Conservation (phyloP, 148 eudicot genomes). For the Fagopyrum esculentum region DNA sequence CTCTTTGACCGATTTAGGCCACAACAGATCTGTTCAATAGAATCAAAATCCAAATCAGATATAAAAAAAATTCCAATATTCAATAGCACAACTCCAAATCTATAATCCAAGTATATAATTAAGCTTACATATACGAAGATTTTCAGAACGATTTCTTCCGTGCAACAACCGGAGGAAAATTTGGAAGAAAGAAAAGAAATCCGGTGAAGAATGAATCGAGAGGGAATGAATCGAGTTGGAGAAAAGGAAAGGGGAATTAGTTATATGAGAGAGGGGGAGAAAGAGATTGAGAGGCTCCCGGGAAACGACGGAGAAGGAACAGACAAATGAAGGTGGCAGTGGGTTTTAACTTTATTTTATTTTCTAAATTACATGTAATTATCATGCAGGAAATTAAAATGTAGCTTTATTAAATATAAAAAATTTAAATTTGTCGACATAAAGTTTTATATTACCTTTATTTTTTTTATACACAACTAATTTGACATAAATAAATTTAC, state of each 20-base stretch:
- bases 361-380: not conserved
- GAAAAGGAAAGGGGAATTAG: not conserved
- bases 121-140: not conserved
- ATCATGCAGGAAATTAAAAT: not conserved
- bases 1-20: not conserved
- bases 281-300: not conserved
- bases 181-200: not conserved
- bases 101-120: not conserved
- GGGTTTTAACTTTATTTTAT: not conserved
- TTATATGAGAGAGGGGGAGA: not conserved
- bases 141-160: not conserved
- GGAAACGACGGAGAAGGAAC: not conserved
- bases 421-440: no score
- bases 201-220: slow-evolving; percentile 5
- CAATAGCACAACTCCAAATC: not conserved
- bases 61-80: not conserved
- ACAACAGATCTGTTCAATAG: slow-evolving; percentile 1
- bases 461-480: no score
- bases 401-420: no score
- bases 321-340: not conserved
- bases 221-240: not conserved
- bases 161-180: not conserved
- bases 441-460: no score
- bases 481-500: no score
- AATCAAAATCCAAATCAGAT: not conserved